Base-by-base conservation (phyloP, 192 early-diverging fungal species). In the Pilaira anomala region DNA sequence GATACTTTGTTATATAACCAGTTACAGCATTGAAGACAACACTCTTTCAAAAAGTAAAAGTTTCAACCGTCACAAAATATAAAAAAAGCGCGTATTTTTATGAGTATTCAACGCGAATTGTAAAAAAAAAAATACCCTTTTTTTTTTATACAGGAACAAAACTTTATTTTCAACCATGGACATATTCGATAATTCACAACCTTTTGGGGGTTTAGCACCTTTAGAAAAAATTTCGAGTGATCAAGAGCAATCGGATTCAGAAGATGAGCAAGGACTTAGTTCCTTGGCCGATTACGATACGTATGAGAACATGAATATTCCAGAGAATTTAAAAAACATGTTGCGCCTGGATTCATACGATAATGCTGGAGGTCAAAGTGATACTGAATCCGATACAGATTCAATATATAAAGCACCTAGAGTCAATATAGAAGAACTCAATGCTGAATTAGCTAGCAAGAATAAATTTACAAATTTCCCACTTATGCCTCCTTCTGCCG, bases 261-360 rank as follows among this genome's bases (percentile, higher is more conserved):
- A 65, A 55, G 63, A 65, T 46, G 63, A 65, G 8, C 44, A 22
- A 13, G 3, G 50, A 3, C 30, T 41, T 2, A 63, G 33, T 16
- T 40, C 36, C 9, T 40, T 30, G 19, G 8, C 39, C 41, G 30
- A 41, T 22, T 33, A 58, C 8, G 56, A 58, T 8, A 33, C 29
- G 8, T 42, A 51, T 24, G 39, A 39, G 4, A 22, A 36, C 19
- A 28, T 63, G 22, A 63, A 63, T 18, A 51, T 63, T 11, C 52
- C 62, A 19, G 36, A 40, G 19, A 63, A 49, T n/a, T 25, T 63
- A 24, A 63, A 63, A 24, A 52, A 63, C 24, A 63, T 63, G 12
- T 28, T 63, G 7, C 30, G 62, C 9, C 21, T 51, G 19, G 40
- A 42, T 42, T 39, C 56, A n/a, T 40, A 41, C 42, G 48, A 40